These are phyloP conservation scores for Elongisporangium prolatum DNA, from an alignment of 352 stramenopile genomes.

Conservation along the genomic window DNA sequence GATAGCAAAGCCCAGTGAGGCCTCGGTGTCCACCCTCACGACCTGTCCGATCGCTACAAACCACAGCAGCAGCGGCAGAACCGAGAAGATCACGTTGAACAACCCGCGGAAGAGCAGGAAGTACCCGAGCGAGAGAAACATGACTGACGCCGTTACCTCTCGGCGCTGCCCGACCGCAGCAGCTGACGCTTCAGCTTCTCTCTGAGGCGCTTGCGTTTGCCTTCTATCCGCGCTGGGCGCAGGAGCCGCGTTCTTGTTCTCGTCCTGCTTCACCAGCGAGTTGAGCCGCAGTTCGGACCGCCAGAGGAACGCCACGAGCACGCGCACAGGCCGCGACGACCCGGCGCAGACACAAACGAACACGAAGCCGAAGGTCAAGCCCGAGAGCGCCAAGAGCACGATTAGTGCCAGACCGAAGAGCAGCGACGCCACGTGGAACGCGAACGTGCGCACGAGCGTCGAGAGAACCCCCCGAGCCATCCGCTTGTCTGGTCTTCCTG, in stretches of 20 bases:
- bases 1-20: constrained; percentile 1
- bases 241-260: constrained; percentile 2
- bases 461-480: constrained; percentile 19
- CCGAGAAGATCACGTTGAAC: constrained; percentile 51
- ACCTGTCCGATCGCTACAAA: constrained; percentile 34
- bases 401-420: constrained; percentile 33
- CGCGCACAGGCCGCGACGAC: constrained; percentile 29
- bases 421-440: constrained; percentile 51
- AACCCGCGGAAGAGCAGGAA: constrained; percentile 68
- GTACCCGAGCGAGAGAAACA: constrained; percentile 63
- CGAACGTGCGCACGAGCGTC: constrained; percentile 34
- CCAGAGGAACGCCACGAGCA: constrained; percentile 55
- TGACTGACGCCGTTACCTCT: constrained; percentile 54
- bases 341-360: constrained; percentile 46
- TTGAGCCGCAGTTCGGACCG: constrained; percentile 53
- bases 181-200: neutral
- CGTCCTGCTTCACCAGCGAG: constrained; percentile 15
- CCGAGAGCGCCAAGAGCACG: constrained; percentile 31
- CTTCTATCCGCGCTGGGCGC: neutral
- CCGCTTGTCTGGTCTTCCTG: neutral
- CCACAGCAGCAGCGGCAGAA: constrained; percentile 44
- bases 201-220: constrained; percentile 1
- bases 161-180: constrained; percentile 1
- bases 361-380: constrained; percentile 27
- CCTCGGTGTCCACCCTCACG: constrained; percentile 17